Percentiles rank a stretch among this genome's conserved stretches.
These are phyloP conservation scores for Chloromonas sp. DNA, from an alignment of 163 green algal genomes.

Conservation along the genomic window DNA sequence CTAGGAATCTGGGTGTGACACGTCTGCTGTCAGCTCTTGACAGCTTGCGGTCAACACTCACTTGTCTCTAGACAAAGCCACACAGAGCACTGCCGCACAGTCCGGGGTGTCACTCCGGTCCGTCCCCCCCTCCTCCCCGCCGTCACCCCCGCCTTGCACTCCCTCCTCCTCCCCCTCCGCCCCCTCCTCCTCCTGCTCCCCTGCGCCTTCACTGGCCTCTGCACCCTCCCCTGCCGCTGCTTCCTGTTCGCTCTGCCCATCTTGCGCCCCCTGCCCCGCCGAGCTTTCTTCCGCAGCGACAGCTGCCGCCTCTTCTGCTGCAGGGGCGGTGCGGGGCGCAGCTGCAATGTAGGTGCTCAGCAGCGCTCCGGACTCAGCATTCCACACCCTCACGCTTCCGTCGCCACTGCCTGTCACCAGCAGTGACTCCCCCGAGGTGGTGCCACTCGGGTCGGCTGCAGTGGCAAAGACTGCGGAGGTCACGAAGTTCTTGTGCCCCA, in stretches of 20 bases:
- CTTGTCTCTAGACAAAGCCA: constrained; percentile 35
- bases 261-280: constrained; percentile 4
- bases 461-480: constrained; percentile 17
- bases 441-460: background rate
- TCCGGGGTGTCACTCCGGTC: background rate
- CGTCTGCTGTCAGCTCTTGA: background rate
- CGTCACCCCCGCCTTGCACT: constrained; percentile 9
- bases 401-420: constrained; percentile 58
- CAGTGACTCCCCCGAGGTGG: constrained; percentile 2
- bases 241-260: background rate
- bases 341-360: constrained; percentile 28
- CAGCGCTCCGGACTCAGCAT: constrained; percentile 33
- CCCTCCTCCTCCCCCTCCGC: constrained; percentile 6
- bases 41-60: background rate
- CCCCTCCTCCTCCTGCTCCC: constrained; percentile 11
- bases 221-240: background rate
- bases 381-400: constrained; percentile 59
- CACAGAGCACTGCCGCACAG: constrained; percentile 28
- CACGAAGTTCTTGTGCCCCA: constrained; percentile 65
- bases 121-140: constrained; percentile 1
- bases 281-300: background rate
- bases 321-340: background rate
- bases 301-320: background rate
- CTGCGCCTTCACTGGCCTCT: constrained; percentile 10
- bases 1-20: background rate